These are phyloP conservation scores for Flaveria robusta DNA, from an alignment of 129 eudicot species.

Conservation along the genomic window DNA sequence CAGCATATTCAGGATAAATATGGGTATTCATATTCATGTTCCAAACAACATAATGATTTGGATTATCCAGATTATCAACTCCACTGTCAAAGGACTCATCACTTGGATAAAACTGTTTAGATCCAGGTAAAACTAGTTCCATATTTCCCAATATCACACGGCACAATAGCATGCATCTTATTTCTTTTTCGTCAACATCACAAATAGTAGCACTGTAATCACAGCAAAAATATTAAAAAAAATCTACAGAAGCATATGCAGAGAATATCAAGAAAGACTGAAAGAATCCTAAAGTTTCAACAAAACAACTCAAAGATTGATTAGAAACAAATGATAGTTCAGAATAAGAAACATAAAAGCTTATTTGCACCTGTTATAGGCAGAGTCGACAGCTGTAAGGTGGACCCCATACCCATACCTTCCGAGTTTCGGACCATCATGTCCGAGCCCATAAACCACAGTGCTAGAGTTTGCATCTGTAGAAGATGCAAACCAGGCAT, in stretches of 20 bases:
- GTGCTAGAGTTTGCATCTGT: conserved; percentile 39
- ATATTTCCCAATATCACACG: conserved; percentile 67
- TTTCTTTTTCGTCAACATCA: conserved; percentile 72
- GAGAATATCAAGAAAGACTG: background rate
- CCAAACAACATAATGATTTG: conserved; percentile 56
- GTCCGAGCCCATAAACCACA: conserved; percentile 50
- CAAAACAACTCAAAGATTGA: background rate
- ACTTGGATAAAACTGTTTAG: conserved; percentile 58
- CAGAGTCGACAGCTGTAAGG: conserved; percentile 45
- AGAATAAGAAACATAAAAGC: conserved; percentile 10
- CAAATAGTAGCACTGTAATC: conserved; percentile 53
- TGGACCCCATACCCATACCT: conserved; percentile 62
- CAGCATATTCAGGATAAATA: conserved; percentile 59
- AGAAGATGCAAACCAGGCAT: conserved; percentile 55
- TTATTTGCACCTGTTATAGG: conserved; percentile 45
- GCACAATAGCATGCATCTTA: conserved; percentile 53
- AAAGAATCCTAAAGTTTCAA: background rate
- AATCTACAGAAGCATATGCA: background rate
- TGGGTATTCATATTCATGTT: conserved; percentile 62
- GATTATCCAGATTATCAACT: conserved; percentile 65
- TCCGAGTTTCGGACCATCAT: conserved; percentile 46
- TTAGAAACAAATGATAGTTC: background rate
- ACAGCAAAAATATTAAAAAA: conserved; percentile 21
- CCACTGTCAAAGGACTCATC: conserved; percentile 56
- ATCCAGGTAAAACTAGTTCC: conserved; percentile 53